Conservation (phyloP, 2,329 filamentous ascomycete genomes). For the Diaporthe sp. region DNA sequence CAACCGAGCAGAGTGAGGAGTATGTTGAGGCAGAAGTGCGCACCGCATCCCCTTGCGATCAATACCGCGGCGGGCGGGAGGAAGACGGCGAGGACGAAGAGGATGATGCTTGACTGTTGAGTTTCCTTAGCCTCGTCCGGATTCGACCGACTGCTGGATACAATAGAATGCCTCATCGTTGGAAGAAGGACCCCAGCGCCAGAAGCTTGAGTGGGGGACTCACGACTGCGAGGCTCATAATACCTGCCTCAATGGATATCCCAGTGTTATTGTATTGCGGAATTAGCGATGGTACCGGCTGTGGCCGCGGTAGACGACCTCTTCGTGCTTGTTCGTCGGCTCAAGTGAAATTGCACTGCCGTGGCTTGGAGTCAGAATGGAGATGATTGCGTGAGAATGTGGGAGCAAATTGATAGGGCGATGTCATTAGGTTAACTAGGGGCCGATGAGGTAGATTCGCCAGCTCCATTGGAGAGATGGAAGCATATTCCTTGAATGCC, state of each 20-base stretch:
- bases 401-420: neutral
- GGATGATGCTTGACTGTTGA: constrained; percentile 22
- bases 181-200: neutral
- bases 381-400: neutral
- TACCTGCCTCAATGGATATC: neutral
- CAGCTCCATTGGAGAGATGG: neutral
- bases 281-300: neutral
- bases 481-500: constrained; percentile 5
- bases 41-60: constrained; percentile 27
- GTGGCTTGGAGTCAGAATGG: neutral
- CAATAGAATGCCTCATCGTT: neutral
- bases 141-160: neutral
- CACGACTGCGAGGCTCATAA: neutral
- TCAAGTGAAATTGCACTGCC: too few relatives aligned
- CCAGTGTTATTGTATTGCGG: neutral
- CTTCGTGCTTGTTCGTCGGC: neutral
- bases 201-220: neutral
- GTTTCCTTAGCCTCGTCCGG: neutral
- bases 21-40: constrained; percentile 36
- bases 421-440: neutral
- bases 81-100: constrained; percentile 32
- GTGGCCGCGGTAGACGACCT: neutral
- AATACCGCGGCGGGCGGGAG: constrained; percentile 29
- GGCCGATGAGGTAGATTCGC: neutral
- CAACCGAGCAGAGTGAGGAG: constrained; percentile 26